Conservation (phyloP, 2,329 filamentous ascomycete genomes). For the Tolypocladium capitatum region DNA sequence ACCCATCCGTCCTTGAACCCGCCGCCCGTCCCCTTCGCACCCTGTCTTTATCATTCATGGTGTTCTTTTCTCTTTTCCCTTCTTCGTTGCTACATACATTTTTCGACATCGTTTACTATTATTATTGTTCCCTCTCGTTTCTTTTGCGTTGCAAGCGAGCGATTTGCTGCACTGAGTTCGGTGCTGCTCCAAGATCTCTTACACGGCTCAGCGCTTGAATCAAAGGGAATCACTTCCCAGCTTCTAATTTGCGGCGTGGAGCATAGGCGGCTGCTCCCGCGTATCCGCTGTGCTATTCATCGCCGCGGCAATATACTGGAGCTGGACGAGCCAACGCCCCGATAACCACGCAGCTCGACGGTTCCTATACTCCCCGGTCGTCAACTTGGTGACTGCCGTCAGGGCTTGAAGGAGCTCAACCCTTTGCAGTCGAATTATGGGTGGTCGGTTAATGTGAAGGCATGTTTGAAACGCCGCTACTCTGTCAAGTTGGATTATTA, state of each 20-base stretch:
- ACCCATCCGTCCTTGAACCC: neutral
- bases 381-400: neutral
- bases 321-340: no score
- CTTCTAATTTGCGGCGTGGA: neutral
- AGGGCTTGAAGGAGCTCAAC: neutral
- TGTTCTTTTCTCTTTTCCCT: neutral
- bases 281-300: neutral
- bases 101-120: neutral
- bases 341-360: neutral
- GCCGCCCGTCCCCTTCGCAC: neutral
- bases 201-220: neutral
- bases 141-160: neutral
- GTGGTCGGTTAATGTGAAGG: neutral
- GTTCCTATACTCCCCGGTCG: neutral
- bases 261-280: neutral
- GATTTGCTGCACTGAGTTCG: neutral
- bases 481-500: constrained; percentile 17
- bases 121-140: neutral
- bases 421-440: neutral
- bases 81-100: neutral
- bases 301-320: neutral
- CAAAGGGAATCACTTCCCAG: neutral
- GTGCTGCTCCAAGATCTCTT: neutral
- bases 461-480: neutral
- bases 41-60: neutral